Evolutionary conservation across 176 grass and related monocot genomes (phyloP), one percentile per base, ranked within the genome.

Genomic region (Thalia dealbata): DNA sequence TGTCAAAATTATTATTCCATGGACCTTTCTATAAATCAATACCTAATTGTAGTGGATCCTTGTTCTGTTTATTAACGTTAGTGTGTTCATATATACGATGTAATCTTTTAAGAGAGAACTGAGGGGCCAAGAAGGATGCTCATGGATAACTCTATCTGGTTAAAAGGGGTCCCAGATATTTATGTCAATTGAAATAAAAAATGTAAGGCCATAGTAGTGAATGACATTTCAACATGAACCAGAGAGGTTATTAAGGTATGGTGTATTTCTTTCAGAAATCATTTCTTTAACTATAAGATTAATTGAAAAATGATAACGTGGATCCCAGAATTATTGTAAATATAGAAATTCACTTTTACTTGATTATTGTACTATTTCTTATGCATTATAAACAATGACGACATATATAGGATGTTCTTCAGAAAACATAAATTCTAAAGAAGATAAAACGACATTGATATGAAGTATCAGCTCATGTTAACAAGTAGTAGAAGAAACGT

Each of bases 1-100:
- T 76, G 70, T 67, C 67, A 67, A 26, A 58, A 73, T 73, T 22
- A 44, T 27, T 50, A 10, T 8, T 51, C 44, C 44, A 28, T 71
- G 51, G 60, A 23, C 9, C 58, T 15, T 63, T 3, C 25, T 58
- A 58, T 58, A 58, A 58, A 1, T 58, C 16, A 9, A 48, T 1
- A 13, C 45, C 6, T 13, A 48, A 9, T 48, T 48, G 10, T 48
- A 58, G 15, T 58, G 6, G 16, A 16, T 3, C 54, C 21, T 16
- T 6, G 19, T n/a, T n/a, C 54, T n/a, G 19, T n/a, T n/a, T 22
- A 58, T n/a, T n/a, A 13, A 63, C 23, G 29, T 14, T 63, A 63
- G 25, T 10, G 25, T 63, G 9, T 28, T 14, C n/a, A 28, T 13
- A 24, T 9, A 63, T 3, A 0, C 15, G 3, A 14, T 63, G 25